Percentiles rank a stretch among this genome's conserved stretches.
Conservation (phyloP, 495 filamentous ascomycete species). For the Aspergillus indologenus region DNA sequence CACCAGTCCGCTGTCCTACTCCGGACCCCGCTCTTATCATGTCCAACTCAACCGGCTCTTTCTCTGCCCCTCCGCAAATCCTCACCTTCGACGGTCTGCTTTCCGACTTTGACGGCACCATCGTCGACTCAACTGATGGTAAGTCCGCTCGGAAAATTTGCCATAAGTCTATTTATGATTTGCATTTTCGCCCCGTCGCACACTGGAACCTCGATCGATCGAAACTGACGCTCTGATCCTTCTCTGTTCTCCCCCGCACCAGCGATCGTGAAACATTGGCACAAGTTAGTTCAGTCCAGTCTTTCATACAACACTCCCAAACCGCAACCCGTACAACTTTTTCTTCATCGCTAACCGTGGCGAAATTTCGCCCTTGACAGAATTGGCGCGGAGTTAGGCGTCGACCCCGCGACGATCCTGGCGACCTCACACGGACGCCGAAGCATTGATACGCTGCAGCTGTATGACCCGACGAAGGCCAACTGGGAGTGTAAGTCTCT, state of each 20-base stretch:
- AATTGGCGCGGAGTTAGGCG: constrained; percentile 75
- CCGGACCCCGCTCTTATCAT: constrained; percentile 27
- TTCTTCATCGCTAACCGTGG: neutral
- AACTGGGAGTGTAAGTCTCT: constrained; percentile 80
- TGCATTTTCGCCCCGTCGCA: neutral
- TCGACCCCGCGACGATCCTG: constrained; percentile 77
- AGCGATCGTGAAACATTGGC: constrained; percentile 95
- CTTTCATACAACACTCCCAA: neutral
- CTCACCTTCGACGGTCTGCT: constrained; percentile 73
- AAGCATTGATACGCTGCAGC: constrained; percentile 72
- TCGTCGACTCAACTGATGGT: constrained; percentile 47
- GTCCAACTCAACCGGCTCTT: constrained; percentile 39
- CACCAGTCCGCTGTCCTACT: neutral
- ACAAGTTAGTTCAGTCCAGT: constrained; percentile 53
- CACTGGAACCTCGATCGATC: neutral
- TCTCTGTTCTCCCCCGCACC: neutral
- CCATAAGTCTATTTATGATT: neutral
- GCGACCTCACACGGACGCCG: constrained; percentile 86
- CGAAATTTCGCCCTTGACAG: constrained; percentile 37
- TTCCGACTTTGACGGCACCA: constrained; percentile 84
- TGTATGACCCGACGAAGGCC: constrained; percentile 75
- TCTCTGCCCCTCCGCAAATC: constrained; percentile 56
- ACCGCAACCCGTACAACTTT: neutral
- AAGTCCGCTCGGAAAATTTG: constrained; percentile 1
- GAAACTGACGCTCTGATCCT: neutral